Evolutionary conservation across 2,329 filamentous ascomycete species (phyloP).

Genomic region (Calonectria hawksworthii): DNA sequence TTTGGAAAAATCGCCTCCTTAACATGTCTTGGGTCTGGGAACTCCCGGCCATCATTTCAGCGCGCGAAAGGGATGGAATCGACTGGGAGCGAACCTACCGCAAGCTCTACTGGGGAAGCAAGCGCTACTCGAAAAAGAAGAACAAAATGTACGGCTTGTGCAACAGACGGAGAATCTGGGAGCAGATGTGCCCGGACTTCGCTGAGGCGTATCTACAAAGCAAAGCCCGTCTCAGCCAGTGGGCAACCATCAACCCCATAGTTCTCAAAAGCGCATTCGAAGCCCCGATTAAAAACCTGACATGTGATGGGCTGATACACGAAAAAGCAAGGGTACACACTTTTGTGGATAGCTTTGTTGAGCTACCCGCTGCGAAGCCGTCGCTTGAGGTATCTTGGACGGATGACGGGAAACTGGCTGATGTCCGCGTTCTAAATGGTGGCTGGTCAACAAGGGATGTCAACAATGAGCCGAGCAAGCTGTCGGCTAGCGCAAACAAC

Average conservation of each 20-base stretch:
- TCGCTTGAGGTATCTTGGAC: background rate
- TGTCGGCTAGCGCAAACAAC: background rate
- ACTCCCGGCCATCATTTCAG: background rate
- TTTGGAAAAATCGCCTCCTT: background rate
- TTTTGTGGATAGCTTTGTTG: background rate
- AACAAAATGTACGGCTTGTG: slow-evolving; percentile 8
- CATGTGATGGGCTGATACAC: background rate
- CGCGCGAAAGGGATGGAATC: background rate
- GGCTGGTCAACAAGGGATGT: background rate
- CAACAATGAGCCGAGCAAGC: background rate
- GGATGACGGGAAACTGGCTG: background rate
- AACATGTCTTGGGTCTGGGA: slow-evolving; percentile 11
- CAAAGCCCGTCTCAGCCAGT: background rate
- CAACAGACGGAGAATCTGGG: slow-evolving; percentile 14
- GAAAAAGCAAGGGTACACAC: background rate
- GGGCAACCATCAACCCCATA: background rate
- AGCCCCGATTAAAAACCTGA: background rate
- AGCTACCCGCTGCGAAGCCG: background rate
- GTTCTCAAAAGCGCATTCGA: slow-evolving; percentile 1
- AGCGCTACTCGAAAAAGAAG: background rate
- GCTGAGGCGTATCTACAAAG: background rate
- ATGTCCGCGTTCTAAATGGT: background rate
- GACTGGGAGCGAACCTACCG: slow-evolving; percentile 8
- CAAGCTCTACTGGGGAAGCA: slow-evolving; percentile 13
- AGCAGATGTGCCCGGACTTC: slow-evolving; percentile 13